phyloP scores from a whole-genome alignment of 148 eudicot species.

The Mesembryanthemum crystallinum region DNA sequence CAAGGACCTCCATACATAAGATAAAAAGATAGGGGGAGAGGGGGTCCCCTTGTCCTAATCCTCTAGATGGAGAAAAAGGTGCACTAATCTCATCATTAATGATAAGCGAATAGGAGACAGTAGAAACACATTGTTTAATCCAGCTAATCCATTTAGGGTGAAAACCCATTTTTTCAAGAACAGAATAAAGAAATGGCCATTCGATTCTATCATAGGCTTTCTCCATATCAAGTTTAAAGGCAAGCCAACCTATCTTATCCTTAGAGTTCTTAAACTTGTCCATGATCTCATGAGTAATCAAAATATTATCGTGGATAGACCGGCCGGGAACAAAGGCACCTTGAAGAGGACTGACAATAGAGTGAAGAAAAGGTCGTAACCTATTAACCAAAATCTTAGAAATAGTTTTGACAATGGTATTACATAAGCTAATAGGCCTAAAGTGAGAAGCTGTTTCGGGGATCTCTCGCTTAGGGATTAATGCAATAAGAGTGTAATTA shows the following conservation, averaged over 20 bases:
- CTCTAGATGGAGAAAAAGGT: not conserved
- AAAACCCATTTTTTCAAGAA: not conserved
- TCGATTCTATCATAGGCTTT: not conserved
- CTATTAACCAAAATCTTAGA: not conserved
- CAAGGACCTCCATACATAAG: not conserved
- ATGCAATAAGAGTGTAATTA: not conserved
- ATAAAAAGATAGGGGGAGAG: not conserved
- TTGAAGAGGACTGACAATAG: not conserved
- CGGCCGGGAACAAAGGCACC: not conserved
- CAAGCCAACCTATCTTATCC: not conserved
- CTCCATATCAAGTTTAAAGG: not conserved
- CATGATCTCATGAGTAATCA: not conserved
- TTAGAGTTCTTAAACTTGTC: not conserved
- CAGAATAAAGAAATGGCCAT: not conserved
- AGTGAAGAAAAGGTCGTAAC: not conserved
- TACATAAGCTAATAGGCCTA: not conserved
- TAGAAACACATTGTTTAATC: not conserved
- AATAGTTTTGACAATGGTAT: not conserved
- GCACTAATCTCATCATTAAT: not conserved
- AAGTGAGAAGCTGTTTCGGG: not conserved
- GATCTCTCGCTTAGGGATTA: not conserved
- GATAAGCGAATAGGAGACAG: not conserved
- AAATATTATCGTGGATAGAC: not conserved
- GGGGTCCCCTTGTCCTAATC: not conserved
- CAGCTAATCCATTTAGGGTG: not conserved